Evolutionary conservation across 345 rosid species (phyloP), one percentile per base, ranked within the genome.

Genomic region (Sonneratia caseolaris): DNA sequence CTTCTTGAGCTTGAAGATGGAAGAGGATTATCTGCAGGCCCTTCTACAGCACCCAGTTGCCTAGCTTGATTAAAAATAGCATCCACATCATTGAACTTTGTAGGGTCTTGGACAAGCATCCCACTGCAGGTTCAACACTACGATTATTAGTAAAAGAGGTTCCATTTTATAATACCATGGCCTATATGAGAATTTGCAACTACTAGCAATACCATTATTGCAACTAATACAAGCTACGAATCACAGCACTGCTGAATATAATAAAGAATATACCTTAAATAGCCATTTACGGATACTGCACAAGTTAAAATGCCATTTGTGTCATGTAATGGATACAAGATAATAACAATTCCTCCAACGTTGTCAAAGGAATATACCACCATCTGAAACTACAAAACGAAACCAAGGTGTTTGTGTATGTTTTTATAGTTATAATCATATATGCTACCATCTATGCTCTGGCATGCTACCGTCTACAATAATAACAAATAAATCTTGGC

Each of bases 51-150:
- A 71, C 98, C 97, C 76, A 89, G 70, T 68, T 93, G 85, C 78
- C 94, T 88, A 70, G 97, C 97, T 85, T 86, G 92, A 74, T 88
- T 89, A 76, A 93, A 89, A 72, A 93, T 88, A n/a, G 88, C 92
- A 83, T 93, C 97, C 65, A 91, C 97, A 79, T 89, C 92, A 79
- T 87, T 84, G 56, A 81, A 86, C 70, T 89, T 91, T 1, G 89
- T 2, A 75, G 98, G 96, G 79, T 89, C 96, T 79, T 93, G 98
- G 79, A 93, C 98, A 40, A 93, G 91, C 98, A 93, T 93, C 55
- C 98, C 97, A 77, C 97, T 89, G 84, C 85, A 82, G 68, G 57
- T 49, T 55, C 4, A 64, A 35, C 36, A 73, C 68, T 12, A 72
- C n/a, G 57, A 24, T 32, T 11, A 45, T 45, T 27, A 68, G 56